Conservation (phyloP, 179 eudicot genomes). For the Silene noctiflora region DNA sequence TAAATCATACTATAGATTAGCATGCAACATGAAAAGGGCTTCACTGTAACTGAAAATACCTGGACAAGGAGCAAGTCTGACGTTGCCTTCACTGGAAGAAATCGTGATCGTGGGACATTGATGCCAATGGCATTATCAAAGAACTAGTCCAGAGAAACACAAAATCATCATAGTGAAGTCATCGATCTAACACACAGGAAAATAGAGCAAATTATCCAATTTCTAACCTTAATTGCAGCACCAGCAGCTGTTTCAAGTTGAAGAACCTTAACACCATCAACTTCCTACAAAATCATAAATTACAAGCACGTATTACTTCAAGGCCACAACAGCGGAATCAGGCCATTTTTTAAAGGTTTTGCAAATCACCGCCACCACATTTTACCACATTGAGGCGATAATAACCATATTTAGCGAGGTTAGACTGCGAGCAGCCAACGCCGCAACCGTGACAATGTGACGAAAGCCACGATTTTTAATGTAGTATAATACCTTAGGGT, state of each 20-base stretch:
- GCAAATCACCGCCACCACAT: no score
- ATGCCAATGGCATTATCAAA: slow-evolving; percentile 84
- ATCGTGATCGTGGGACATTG: slow-evolving; percentile 94
- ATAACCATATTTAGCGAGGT: no score
- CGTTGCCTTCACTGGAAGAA: slow-evolving; percentile 96
- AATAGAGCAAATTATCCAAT: not conserved
- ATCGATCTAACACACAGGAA: not conserved
- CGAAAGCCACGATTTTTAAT: not conserved
- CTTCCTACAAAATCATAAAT: slow-evolving; percentile 56
- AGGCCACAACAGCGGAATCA: not conserved
- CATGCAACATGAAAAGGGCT: not conserved
- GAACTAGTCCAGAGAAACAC: slow-evolving; percentile 44
- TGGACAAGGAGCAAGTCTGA: slow-evolving; percentile 99
- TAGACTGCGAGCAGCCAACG: no score
- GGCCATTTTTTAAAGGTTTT: not conserved
- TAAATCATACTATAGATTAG: slow-evolving; percentile 1
- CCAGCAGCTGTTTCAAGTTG: slow-evolving; percentile 99
- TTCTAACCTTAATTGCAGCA: slow-evolving; percentile 84
- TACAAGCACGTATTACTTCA: not conserved
- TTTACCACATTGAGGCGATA: no score
- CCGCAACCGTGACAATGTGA: no score
- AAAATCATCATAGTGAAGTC: not conserved
- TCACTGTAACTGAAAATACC: slow-evolving; percentile 35
- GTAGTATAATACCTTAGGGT: slow-evolving; percentile 75
- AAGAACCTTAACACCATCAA: slow-evolving; percentile 89